Percentiles rank a stretch among this genome's conserved stretches.
Evolutionary conservation across 352 stramenopile genomes (phyloP).

Genomic region (Pythium graminicola): DNA sequence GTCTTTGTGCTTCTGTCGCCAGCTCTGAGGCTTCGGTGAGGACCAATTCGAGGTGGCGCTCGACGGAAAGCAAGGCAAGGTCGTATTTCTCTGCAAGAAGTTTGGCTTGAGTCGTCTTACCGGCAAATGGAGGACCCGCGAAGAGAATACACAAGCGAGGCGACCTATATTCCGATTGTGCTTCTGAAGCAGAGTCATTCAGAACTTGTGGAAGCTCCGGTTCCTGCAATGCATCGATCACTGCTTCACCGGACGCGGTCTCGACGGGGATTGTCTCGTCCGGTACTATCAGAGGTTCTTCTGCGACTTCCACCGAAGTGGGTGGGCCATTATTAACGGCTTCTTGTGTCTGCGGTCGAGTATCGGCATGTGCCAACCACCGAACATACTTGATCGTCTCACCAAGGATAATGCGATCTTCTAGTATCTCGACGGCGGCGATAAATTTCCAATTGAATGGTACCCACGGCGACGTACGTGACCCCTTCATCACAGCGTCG

Average conservation of each 20-base stretch:
- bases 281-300: background rate
- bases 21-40: constrained; percentile 29
- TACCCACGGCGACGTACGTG: constrained; percentile 25
- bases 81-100: constrained; percentile 46
- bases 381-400: constrained; percentile 62
- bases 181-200: background rate
- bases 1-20: constrained; percentile 20
- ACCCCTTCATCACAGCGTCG: constrained; percentile 16
- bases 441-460: constrained; percentile 39
- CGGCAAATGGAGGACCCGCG: constrained; percentile 52
- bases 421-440: constrained; percentile 32
- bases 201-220: no score
- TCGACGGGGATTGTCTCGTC: background rate
- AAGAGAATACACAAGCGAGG: constrained; percentile 43
- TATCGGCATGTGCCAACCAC: constrained; percentile 25
- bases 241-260: background rate
- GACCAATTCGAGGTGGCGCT: constrained; percentile 32
- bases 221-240: constrained; percentile 9
- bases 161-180: background rate
- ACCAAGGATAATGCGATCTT: constrained; percentile 44
- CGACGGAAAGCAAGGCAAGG: constrained; percentile 43
- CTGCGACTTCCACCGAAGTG: background rate
- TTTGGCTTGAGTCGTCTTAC: constrained; percentile 47
- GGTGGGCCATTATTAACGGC: background rate
- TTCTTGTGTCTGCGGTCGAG: background rate